Conservation (phyloP, 2,329 filamentous ascomycete genomes). For the Aureobasidium pullulans region DNA sequence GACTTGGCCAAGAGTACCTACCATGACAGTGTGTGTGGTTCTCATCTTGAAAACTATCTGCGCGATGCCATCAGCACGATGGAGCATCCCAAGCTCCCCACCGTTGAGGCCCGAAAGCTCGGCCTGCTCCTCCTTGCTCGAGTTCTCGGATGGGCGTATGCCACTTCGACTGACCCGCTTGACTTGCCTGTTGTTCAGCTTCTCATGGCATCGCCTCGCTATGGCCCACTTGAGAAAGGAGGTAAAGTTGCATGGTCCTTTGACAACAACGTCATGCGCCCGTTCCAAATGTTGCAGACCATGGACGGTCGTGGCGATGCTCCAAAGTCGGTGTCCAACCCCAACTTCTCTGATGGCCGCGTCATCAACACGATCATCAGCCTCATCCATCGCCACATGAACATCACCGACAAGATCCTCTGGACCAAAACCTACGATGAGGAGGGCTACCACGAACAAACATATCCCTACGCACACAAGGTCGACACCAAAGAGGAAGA, state of each 20-base stretch:
- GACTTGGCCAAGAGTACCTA: conserved; percentile 1
- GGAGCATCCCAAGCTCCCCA: neutral
- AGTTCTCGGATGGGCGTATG: conserved; percentile 9
- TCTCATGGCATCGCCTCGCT: neutral
- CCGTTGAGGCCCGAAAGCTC: neutral
- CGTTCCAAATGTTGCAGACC: conserved; percentile 14
- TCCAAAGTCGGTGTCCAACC: conserved; percentile 11
- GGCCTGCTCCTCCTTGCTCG: conserved; percentile 10
- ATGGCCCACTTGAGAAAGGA: neutral
- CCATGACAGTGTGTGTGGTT: neutral
- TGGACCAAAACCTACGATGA: conserved; percentile 10
- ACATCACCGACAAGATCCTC: neutral
- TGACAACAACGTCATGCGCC: conserved; percentile 16
- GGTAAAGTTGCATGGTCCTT: conserved; percentile 16
- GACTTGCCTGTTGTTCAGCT: conserved; percentile 7
- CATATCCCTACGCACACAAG: neutral
- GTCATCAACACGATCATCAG: conserved; percentile 17
- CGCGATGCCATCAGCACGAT: neutral
- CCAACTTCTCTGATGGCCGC: conserved; percentile 18
- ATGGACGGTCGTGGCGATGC: conserved; percentile 15
- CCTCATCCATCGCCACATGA: conserved; percentile 11
- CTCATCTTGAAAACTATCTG: neutral
- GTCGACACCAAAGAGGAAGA: neutral
- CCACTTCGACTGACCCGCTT: conserved; percentile 8
- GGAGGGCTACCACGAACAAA: conserved; percentile 6